These are phyloP conservation scores for Ichthyophthirius multifiliis DNA, from an alignment of 169 alveolate genomes.

Conservation along the genomic window DNA sequence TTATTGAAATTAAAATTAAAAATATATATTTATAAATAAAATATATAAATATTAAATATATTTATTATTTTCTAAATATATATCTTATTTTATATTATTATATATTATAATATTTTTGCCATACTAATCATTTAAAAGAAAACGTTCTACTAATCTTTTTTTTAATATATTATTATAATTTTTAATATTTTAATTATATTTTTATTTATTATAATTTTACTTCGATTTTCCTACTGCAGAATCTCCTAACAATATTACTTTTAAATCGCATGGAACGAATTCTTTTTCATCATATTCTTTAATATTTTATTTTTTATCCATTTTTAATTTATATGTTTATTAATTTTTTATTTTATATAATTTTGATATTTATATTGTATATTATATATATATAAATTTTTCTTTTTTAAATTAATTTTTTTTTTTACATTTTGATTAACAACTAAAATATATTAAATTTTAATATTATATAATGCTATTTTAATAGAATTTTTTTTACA, in stretches of 20 bases:
- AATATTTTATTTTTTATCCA: neutral
- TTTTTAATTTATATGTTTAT: no score
- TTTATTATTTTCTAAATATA: neutral
- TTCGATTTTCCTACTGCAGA: constrained; percentile 91
- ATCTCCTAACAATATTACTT: constrained; percentile 88
- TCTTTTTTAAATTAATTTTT: no score
- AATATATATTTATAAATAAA: neutral
- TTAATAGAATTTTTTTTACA: no score
- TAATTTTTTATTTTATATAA: no score
- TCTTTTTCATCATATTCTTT: constrained; percentile 60
- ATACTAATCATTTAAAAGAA: constrained; percentile 78
- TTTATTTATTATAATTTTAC: constrained; percentile 8
- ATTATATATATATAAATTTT: no score
- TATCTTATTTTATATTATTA: neutral
- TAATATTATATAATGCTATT: no score
- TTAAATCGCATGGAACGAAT: constrained; percentile 78
- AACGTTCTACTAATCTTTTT: constrained; percentile 82
- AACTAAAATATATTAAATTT: no score
- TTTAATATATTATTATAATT: neutral
- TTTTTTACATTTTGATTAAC: no score
- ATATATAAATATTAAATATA: no score
- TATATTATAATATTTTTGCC: neutral
- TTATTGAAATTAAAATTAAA: no score
- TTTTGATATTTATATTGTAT: no score
- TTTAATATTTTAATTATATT: neutral